Conservation (phyloP, 345 rosid genomes). For the Geranium brycei region DNA sequence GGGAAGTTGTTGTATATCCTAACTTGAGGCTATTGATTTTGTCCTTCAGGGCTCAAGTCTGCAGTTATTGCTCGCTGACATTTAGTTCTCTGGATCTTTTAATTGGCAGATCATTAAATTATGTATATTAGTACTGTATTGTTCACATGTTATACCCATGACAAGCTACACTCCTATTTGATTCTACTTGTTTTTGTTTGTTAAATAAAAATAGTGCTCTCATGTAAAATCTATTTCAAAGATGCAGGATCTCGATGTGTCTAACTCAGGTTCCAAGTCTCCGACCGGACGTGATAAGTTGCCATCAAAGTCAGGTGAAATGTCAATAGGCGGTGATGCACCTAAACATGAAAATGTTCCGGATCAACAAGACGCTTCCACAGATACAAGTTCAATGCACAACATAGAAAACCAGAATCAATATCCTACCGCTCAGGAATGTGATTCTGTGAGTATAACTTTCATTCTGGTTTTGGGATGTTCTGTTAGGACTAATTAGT, state of each 20-base stretch:
- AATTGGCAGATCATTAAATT: not conserved
- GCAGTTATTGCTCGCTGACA: not conserved
- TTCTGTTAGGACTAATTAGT: not conserved
- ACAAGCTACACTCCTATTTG: not conserved
- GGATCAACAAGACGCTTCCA: conserved; percentile 12
- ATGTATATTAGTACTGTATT: not conserved
- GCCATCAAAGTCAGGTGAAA: conserved; percentile 21
- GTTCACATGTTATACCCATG: not conserved
- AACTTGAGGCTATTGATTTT: too few species aligned
- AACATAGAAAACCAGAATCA: conserved; percentile 18
- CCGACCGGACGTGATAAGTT: conserved; percentile 23
- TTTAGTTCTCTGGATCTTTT: not conserved
- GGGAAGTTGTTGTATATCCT: too few species aligned
- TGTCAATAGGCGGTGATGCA: conserved; percentile 16
- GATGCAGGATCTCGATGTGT: conserved; percentile 35
- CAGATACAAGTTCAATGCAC: conserved; percentile 20
- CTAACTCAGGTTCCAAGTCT: conserved; percentile 24
- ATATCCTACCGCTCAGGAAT: conserved; percentile 39
- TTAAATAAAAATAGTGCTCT: not conserved
- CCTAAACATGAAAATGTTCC: conserved; percentile 16
- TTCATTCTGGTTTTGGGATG: conserved; percentile 1
- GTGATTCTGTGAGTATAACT: conserved; percentile 54
- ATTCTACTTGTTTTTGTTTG: not conserved
- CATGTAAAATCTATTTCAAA: not conserved
- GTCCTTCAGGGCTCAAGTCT: too few species aligned